These are phyloP conservation scores for Lactarius hatsudake DNA, from an alignment of 768 basidiomycete genomes.

Conservation along the genomic window DNA sequence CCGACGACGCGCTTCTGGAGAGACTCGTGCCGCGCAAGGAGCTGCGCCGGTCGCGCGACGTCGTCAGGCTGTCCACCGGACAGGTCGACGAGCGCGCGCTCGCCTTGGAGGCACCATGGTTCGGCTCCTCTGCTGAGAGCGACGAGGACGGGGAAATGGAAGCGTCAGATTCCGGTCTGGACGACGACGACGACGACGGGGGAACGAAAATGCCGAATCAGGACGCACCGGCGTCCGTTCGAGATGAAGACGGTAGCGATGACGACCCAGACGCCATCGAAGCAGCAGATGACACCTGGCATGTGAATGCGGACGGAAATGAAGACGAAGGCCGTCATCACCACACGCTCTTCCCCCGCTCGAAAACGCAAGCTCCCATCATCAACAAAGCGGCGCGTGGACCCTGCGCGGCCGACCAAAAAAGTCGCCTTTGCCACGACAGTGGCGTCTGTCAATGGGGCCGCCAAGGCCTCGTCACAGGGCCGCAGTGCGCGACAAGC, in stretches of 20 bases:
- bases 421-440: constrained; percentile 34
- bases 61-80: constrained; percentile 50
- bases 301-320: constrained; percentile 22
- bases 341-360: constrained; percentile 5
- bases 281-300: constrained; percentile 34
- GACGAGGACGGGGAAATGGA: constrained; percentile 39
- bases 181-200: constrained; percentile 26
- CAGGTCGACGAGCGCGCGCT: constrained; percentile 42
- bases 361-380: constrained; percentile 36
- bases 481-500: too few species aligned
- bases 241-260: constrained; percentile 40
- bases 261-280: constrained; percentile 38
- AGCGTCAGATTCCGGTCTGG: constrained; percentile 35
- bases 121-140: constrained; percentile 30
- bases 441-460: too few species aligned
- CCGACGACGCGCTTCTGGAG: constrained; percentile 51
- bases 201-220: constrained; percentile 13
- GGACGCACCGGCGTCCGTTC: background rate
- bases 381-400: constrained; percentile 1
- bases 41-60: constrained; percentile 49
- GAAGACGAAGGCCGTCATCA: constrained; percentile 25
- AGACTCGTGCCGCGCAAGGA: constrained; percentile 58
- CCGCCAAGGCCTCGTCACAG: background rate
- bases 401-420: constrained; percentile 32
- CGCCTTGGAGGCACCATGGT: constrained; percentile 40